phyloP scores from a whole-genome alignment of 768 basidiomycete species.

The Amanita rubescens region DNA sequence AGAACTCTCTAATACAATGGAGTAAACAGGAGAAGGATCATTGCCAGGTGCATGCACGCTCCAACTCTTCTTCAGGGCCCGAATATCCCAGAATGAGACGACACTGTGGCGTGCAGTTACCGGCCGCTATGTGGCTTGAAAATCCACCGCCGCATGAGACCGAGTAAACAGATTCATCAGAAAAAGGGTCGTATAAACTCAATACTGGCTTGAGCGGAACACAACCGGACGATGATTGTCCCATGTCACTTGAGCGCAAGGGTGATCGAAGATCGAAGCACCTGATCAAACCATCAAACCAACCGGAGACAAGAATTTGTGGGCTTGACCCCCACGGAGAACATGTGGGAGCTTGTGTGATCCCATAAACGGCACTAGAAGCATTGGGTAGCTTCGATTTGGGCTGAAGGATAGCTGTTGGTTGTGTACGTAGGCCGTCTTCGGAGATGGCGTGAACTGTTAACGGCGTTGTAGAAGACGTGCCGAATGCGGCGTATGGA shows the following conservation, averaged over 20 bases:
- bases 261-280: slow-evolving; percentile 69
- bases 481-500: slow-evolving; percentile 64
- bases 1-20: slow-evolving; percentile 65
- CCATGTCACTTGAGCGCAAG: slow-evolving; percentile 12
- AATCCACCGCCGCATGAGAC: slow-evolving; percentile 70
- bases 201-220: slow-evolving; percentile 50
- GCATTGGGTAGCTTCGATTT: slow-evolving; percentile 18
- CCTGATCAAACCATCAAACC: slow-evolving; percentile 72
- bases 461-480: slow-evolving; percentile 52
- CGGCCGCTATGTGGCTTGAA: slow-evolving; percentile 61
- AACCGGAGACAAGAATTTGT: slow-evolving; percentile 68
- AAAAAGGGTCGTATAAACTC: slow-evolving; percentile 59
- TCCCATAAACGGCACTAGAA: slow-evolving; percentile 63
- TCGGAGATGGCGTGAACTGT: slow-evolving; percentile 46
- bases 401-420: slow-evolving; percentile 43
- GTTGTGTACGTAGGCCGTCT: slow-evolving; percentile 35
- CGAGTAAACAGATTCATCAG: slow-evolving; percentile 66
- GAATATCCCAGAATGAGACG: slow-evolving; percentile 78
- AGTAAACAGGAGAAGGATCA: slow-evolving; percentile 74
- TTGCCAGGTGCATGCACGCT: slow-evolving; percentile 77
- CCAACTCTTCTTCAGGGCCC: slow-evolving; percentile 56
- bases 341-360: slow-evolving; percentile 50
- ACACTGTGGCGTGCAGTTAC: slow-evolving; percentile 71
- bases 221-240: slow-evolving; percentile 11
- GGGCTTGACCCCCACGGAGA: slow-evolving; percentile 67